phyloP scores from a whole-genome alignment of 257 asterid genomes.

The Salvia hispanica region DNA sequence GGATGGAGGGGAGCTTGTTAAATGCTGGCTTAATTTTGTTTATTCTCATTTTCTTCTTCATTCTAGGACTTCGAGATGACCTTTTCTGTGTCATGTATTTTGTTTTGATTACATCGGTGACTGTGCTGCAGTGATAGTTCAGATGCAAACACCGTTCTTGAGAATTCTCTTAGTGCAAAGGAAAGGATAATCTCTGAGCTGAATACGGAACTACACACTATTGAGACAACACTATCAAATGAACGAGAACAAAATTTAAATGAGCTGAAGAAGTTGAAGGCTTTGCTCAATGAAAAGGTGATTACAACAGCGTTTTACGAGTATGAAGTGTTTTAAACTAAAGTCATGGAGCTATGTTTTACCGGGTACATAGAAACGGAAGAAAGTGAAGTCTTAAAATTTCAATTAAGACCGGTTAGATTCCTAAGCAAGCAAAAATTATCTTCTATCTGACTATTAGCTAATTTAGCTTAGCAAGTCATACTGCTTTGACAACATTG shows the following conservation, averaged over 20 bases:
- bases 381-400: background rate
- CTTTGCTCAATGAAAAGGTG: slow-evolving; percentile 82
- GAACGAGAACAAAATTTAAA: slow-evolving; percentile 78
- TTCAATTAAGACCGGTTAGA: background rate
- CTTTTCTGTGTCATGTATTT: slow-evolving; percentile 10
- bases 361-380: background rate
- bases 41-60: slow-evolving; percentile 9
- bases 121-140: slow-evolving; percentile 64
- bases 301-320: background rate
- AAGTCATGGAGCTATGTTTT: background rate
- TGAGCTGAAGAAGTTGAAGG: slow-evolving; percentile 87
- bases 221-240: slow-evolving; percentile 77
- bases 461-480: background rate
- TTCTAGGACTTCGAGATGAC: slow-evolving; percentile 19
- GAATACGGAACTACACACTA: slow-evolving; percentile 86
- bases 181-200: slow-evolving; percentile 90
- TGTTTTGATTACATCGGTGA: slow-evolving; percentile 14
- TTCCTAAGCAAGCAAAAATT: background rate
- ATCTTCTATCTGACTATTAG: background rate
- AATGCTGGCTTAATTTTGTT: slow-evolving; percentile 17
- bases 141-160: slow-evolving; percentile 77
- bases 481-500: too few species aligned
- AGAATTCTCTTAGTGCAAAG: slow-evolving; percentile 86
- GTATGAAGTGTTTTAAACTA: background rate
- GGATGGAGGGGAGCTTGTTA: background rate